Conservation (phyloP, 1,284 basidiomycete genomes). For the Microbotryum lychnidis-dioicae region DNA sequence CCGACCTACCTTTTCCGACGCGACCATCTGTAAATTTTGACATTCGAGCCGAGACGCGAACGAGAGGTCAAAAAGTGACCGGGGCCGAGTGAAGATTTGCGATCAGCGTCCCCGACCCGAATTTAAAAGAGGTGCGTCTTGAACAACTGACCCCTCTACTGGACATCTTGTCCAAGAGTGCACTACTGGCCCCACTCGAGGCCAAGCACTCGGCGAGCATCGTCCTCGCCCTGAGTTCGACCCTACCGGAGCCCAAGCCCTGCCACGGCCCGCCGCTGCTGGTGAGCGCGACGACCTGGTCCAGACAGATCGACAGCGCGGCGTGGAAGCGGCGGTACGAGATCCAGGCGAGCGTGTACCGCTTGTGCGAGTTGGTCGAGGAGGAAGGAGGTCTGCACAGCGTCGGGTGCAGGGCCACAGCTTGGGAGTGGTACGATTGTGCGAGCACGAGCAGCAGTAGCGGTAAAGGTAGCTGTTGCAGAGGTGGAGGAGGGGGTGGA, state of each 20-base stretch:
- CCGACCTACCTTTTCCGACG: neutral
- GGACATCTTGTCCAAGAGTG: neutral
- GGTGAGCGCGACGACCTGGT: neutral
- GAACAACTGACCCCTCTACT: neutral
- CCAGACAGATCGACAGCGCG: neutral
- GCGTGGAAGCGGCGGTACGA: neutral
- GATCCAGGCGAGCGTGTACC: neutral
- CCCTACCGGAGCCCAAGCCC: neutral
- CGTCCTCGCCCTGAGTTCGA: slow-evolving; percentile 1
- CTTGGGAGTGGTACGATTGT: neutral
- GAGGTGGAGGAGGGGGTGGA: no score
- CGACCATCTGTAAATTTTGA: neutral
- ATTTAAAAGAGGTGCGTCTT: no score
- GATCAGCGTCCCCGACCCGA: no score
- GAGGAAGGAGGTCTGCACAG: neutral
- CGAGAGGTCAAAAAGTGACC: no score
- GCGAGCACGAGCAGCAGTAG: neutral
- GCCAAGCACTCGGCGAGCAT: neutral
- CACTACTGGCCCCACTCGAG: neutral
- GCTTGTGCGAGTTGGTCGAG: neutral
- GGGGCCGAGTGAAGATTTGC: no score
- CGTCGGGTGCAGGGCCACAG: slow-evolving; percentile 1
- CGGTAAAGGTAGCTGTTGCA: neutral
- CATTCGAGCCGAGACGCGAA: neutral
- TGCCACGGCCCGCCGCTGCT: neutral